Evolutionary conservation across 768 basidiomycete species (phyloP).

Genomic region (Naganishia antarctica): DNA sequence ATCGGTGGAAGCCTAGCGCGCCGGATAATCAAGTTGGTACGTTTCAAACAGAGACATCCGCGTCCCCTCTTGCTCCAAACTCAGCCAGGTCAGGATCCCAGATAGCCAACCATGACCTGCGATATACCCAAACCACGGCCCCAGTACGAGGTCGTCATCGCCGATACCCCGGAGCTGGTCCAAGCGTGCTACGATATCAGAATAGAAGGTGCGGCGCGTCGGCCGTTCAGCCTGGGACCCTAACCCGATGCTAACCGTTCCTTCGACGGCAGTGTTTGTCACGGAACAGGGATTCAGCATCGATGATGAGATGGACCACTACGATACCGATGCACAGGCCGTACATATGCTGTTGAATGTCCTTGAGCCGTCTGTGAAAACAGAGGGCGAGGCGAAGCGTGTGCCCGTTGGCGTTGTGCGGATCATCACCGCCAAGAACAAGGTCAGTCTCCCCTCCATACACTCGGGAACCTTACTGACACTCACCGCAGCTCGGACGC

Average conservation of each 20-base stretch:
- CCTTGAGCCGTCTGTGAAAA: background rate
- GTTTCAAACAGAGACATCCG: too few species aligned
- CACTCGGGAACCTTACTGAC: background rate
- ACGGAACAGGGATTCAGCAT: constrained; percentile 40
- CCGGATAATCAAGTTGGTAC: too few species aligned
- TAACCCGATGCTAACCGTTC: too few species aligned
- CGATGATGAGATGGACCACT: constrained; percentile 45
- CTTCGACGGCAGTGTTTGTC: constrained; percentile 18
- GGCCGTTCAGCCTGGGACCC: background rate
- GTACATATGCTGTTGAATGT: constrained; percentile 38
- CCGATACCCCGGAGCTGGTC: constrained; percentile 11
- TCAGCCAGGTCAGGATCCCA: background rate
- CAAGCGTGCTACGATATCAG: constrained; percentile 43
- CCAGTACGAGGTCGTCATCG: constrained; percentile 10
- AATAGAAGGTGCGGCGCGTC: constrained; percentile 43
- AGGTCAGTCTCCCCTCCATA: constrained; percentile 10
- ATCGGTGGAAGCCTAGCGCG: too few species aligned
- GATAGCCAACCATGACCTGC: background rate
- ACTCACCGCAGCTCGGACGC: constrained; percentile 36
- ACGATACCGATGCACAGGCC: constrained; percentile 35
- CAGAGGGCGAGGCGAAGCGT: background rate
- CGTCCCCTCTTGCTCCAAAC: too few species aligned
- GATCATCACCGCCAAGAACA: constrained; percentile 18
- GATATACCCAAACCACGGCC: background rate
- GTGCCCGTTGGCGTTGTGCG: constrained; percentile 25